Evolutionary conservation across 805 yeast genomes (phyloP).

Genomic region (Saccharomycopsis vini): DNA sequence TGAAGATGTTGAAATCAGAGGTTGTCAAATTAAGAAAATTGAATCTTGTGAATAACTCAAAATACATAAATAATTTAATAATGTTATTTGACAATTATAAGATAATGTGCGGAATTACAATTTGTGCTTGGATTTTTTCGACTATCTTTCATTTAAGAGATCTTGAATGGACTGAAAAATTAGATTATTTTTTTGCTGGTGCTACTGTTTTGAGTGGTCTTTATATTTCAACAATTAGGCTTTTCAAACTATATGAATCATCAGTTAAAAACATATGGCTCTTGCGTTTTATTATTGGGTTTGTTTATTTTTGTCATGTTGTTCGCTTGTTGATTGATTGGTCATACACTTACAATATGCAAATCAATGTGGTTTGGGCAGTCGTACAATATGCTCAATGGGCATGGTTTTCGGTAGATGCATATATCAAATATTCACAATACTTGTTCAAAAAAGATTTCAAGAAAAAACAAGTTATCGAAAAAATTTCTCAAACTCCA

Average conservation of each 20-base stretch:
- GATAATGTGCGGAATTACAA: constrained; percentile 53
- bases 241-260: constrained; percentile 45
- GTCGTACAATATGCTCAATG: constrained; percentile 58
- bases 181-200: constrained; percentile 92
- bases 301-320: constrained; percentile 57
- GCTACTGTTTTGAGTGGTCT: constrained; percentile 76
- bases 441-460: constrained; percentile 15
- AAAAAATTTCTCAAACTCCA: constrained; percentile 4
- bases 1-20: constrained; percentile 26
- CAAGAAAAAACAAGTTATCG: constrained; percentile 12
- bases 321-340: constrained; percentile 59
- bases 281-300: constrained; percentile 35
- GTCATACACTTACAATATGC: constrained; percentile 93
- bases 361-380: constrained; percentile 76
- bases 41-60: constrained; percentile 11
- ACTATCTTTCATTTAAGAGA: constrained; percentile 87
- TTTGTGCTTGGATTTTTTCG: constrained; percentile 84
- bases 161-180: constrained; percentile 63
- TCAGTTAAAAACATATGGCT: constrained; percentile 25
- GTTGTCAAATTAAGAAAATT: constrained; percentile 16
- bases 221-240: constrained; percentile 55
- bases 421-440: constrained; percentile 22
- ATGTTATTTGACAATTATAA: constrained; percentile 29
- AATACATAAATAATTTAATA: constrained; percentile 18
- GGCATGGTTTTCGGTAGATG: constrained; percentile 30